Conservation (phyloP, 305 asterid species). For the Fraxinus velutina region DNA sequence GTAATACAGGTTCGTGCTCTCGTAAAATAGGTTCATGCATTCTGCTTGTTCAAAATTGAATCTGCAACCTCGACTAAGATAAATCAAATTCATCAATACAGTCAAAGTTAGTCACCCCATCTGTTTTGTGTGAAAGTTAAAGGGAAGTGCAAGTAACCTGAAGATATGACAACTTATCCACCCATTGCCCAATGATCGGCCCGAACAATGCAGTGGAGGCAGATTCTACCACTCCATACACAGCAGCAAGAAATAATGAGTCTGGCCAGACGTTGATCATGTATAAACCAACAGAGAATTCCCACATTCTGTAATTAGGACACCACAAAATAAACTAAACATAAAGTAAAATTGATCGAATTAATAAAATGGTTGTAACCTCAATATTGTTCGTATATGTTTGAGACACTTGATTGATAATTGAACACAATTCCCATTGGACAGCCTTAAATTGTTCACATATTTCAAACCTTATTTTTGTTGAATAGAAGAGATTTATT, state of each 20-base stretch:
- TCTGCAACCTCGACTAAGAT: background rate
- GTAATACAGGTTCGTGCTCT: background rate
- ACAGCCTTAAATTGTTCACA: constrained; percentile 9
- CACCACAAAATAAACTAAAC: background rate
- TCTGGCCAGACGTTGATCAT: constrained; percentile 90
- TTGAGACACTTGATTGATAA: background rate
- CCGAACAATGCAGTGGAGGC: constrained; percentile 70
- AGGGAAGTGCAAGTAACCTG: constrained; percentile 39
- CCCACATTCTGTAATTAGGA: constrained; percentile 77
- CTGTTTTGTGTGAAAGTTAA: background rate
- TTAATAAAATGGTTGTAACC: background rate
- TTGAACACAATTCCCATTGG: background rate
- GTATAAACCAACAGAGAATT: constrained; percentile 83
- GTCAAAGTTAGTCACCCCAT: background rate
- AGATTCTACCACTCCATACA: constrained; percentile 77
- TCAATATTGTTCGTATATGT: background rate
- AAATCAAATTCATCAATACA: background rate
- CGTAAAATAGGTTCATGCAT: background rate
- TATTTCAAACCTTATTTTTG: background rate
- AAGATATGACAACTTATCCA: constrained; percentile 55
- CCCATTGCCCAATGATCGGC: constrained; percentile 71
- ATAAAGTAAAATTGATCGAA: background rate
- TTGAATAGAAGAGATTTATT: background rate
- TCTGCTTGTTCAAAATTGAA: background rate
- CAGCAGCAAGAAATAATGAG: constrained; percentile 75